phyloP scores from a whole-genome alignment of 1,139 yeast species.

The Ogataea hybrid region DNA sequence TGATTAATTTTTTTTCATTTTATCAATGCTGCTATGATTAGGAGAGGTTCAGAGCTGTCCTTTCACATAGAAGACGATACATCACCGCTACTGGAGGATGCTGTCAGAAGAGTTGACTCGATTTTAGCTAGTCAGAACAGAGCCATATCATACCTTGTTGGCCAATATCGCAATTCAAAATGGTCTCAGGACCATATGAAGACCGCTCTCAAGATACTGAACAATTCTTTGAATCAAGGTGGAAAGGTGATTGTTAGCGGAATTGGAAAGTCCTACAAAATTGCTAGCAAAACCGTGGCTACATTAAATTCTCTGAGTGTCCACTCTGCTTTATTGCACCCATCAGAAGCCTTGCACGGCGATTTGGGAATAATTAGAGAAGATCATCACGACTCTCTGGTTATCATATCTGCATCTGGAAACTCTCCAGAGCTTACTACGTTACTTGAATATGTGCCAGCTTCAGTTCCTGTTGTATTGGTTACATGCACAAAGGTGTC shows the following conservation, averaged over 20 bases:
- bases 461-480: slow-evolving; percentile 52
- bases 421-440: slow-evolving; percentile 73
- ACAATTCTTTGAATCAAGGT: slow-evolving; percentile 45
- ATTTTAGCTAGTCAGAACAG: slow-evolving; percentile 47
- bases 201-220: slow-evolving; percentile 49
- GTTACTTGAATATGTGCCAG: slow-evolving; percentile 58
- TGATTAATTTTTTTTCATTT: background rate
- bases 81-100: slow-evolving; percentile 25
- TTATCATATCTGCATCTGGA: slow-evolving; percentile 79
- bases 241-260: slow-evolving; percentile 80
- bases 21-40: slow-evolving; percentile 6
- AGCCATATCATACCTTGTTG: slow-evolving; percentile 42
- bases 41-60: slow-evolving; percentile 25
- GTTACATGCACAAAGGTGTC: slow-evolving; percentile 60
- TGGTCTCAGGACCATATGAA: slow-evolving; percentile 51
- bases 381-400: slow-evolving; percentile 52
- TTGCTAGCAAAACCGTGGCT: slow-evolving; percentile 75
- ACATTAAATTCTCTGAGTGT: slow-evolving; percentile 79
- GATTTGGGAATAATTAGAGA: slow-evolving; percentile 73
- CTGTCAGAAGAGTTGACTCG: slow-evolving; percentile 27
- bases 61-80: slow-evolving; percentile 23
- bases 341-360: slow-evolving; percentile 88
- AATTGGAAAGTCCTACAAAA: slow-evolving; percentile 80
- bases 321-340: slow-evolving; percentile 67
- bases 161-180: slow-evolving; percentile 39